Evolutionary conservation across 2,329 filamentous ascomycete genomes (phyloP).

Genomic region (Monosporascus ibericus): DNA sequence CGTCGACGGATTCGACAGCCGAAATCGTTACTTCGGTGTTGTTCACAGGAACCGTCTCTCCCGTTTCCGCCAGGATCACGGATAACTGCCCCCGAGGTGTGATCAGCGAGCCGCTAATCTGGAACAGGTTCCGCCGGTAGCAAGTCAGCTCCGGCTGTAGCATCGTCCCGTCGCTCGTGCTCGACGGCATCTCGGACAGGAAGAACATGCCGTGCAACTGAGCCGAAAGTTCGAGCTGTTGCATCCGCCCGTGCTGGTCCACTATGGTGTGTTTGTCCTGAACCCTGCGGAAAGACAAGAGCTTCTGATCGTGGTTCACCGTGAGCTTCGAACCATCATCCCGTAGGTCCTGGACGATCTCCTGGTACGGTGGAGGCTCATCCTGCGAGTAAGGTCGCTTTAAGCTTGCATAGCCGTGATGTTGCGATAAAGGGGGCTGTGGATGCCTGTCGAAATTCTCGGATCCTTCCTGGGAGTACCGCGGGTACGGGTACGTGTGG

Average conservation of each 20-base stretch:
- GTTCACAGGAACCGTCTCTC: slow-evolving; percentile 75
- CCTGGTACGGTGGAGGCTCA: slow-evolving; percentile 50
- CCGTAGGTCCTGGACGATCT: slow-evolving; percentile 55
- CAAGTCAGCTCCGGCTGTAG: slow-evolving; percentile 83
- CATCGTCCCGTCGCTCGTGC: slow-evolving; percentile 47
- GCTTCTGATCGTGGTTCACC: slow-evolving; percentile 55
- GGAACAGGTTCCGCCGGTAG: slow-evolving; percentile 92
- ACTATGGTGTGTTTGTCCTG: slow-evolving; percentile 56
- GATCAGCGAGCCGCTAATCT: slow-evolving; percentile 86
- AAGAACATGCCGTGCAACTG: slow-evolving; percentile 89
- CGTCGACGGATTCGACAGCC: slow-evolving; percentile 90
- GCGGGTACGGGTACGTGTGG: slow-evolving; percentile 46
- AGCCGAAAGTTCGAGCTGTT: slow-evolving; percentile 58
- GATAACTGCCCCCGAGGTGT: slow-evolving; percentile 72
- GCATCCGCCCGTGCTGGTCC: slow-evolving; percentile 52
- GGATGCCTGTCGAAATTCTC: slow-evolving; percentile 49
- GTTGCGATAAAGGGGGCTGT: slow-evolving; percentile 39
- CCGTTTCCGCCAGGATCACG: slow-evolving; percentile 69
- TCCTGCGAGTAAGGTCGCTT: slow-evolving; percentile 53
- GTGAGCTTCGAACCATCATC: slow-evolving; percentile 52
- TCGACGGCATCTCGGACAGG: slow-evolving; percentile 70
- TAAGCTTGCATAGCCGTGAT: slow-evolving; percentile 48
- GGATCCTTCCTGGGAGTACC: slow-evolving; percentile 49
- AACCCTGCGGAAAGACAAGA: slow-evolving; percentile 50
- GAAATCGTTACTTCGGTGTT: slow-evolving; percentile 84